Conservation (phyloP, 805 yeast species). For the Wickerhamiella spandovensis region DNA sequence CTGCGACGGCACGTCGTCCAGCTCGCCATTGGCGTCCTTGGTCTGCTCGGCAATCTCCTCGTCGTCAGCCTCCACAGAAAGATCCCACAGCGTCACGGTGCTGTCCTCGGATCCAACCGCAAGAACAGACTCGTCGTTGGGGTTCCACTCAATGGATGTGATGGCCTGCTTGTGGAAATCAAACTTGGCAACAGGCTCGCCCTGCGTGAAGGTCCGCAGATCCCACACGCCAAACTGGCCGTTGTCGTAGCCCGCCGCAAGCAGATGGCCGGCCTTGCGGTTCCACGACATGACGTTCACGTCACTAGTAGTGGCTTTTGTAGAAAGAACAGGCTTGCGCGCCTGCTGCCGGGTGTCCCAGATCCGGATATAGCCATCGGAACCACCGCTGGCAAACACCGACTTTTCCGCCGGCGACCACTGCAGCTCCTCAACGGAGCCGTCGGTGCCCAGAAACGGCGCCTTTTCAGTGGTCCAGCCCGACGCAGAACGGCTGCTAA, state of each 20-base stretch:
- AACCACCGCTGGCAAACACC: constrained; percentile 89
- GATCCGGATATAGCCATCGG: constrained; percentile 81
- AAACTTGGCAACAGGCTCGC: constrained; percentile 79
- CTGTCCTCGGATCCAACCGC: constrained; percentile 96
- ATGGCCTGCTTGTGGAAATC: constrained; percentile 90
- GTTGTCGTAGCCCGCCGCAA: constrained; percentile 95
- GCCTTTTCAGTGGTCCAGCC: constrained; percentile 76
- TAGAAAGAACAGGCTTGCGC: constrained; percentile 80
- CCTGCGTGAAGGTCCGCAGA: constrained; percentile 64
- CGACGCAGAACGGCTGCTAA: constrained; percentile 62
- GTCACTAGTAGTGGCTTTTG: constrained; percentile 66
- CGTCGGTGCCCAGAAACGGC: constrained; percentile 50
- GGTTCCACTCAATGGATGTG: constrained; percentile 89
- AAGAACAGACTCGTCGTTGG: constrained; percentile 85
- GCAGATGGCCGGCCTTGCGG: constrained; percentile 65
- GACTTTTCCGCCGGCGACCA: constrained; percentile 90
- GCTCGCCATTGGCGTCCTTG: constrained; percentile 54
- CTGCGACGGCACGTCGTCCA: constrained; percentile 89
- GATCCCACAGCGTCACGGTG: constrained; percentile 94
- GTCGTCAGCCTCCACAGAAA: constrained; percentile 97
- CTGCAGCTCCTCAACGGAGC: constrained; percentile 83
- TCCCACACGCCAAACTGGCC: constrained; percentile 99
- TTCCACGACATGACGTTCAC: constrained; percentile 96
- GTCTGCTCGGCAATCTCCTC: constrained; percentile 86
- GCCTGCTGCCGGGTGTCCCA: constrained; percentile 96